Evolutionary conservation across 2,329 filamentous ascomycete genomes (phyloP).

Genomic region (Herpotrichia juniperi): DNA sequence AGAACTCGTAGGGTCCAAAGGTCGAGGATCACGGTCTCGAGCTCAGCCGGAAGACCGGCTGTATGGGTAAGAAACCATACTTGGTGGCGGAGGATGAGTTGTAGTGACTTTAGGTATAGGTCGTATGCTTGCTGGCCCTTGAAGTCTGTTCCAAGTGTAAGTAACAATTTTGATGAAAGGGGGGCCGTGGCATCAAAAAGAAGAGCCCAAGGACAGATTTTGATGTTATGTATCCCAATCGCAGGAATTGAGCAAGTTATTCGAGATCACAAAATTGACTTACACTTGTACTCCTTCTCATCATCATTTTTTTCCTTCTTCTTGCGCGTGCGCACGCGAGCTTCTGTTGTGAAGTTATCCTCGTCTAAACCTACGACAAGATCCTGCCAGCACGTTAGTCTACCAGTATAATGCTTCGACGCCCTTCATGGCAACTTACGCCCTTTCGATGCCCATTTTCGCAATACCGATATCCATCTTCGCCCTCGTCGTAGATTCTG

Average conservation of each 20-base stretch:
- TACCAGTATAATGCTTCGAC: not conserved
- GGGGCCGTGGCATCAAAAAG: not conserved
- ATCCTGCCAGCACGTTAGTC: slow-evolving; percentile 24
- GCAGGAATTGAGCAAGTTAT: no score
- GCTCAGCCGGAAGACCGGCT: slow-evolving; percentile 70
- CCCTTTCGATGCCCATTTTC: slow-evolving; percentile 80
- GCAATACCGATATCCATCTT: slow-evolving; percentile 80
- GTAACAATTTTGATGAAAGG: not conserved
- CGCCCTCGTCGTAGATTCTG: slow-evolving; percentile 68
- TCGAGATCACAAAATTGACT: slow-evolving; percentile 15
- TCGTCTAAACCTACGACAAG: slow-evolving; percentile 59
- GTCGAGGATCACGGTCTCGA: slow-evolving; percentile 81
- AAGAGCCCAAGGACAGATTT: no score
- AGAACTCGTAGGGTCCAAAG: slow-evolving; percentile 81
- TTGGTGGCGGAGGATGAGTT: slow-evolving; percentile 85
- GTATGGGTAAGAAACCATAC: slow-evolving; percentile 72
- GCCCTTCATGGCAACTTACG: slow-evolving; percentile 51
- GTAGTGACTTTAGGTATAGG: slow-evolving; percentile 82
- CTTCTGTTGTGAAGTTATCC: slow-evolving; percentile 68
- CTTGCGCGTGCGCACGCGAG: slow-evolving; percentile 60
- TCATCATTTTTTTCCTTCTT: slow-evolving; percentile 59
- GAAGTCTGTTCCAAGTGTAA: slow-evolving; percentile 54
- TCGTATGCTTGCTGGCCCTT: slow-evolving; percentile 72
- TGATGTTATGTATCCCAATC: no score
- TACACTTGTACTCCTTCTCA: slow-evolving; percentile 59